Base-by-base conservation (phyloP, 371 early-diverging fungal genomes). In the Entomophthora muscae region DNA sequence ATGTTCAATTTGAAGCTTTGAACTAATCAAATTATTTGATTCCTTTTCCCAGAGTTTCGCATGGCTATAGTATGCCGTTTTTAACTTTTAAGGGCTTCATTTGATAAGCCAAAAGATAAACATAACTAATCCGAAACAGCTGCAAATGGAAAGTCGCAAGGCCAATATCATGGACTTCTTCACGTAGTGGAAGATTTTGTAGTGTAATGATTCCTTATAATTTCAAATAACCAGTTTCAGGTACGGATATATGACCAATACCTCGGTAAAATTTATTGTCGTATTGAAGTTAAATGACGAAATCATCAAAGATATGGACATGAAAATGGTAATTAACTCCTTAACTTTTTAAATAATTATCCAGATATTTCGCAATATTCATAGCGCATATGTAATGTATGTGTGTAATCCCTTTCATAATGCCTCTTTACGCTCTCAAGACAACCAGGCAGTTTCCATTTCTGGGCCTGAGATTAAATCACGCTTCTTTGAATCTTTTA, bases 231-330 rank as follows among this genome's bases (percentile, higher is more conserved):
- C 31, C 23, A 26, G 23, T 21, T 12, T 33, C 27, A 61, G 61
- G 21, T 61, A 61, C 27, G 61, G 61, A 31, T 61, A 61, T 61
- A 61, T 61, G 42, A 61, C 61, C 0, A 61, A 61, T 51, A 61
- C 33, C 7, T 32, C 31, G 31, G 27, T 61, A 7, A 61, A 61
- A 22, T 61, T 61, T 61, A 61, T 61, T 29, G 30, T 42, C 17
- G 23, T 61, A 23, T 10, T 61, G 13, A 7, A 61, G 24, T 33
- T 61, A 21, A 61, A 31, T 32, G 61, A 61, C 22, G 61, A 61
- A 33, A 42, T 61, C 42, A 61, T 61, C 13, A 61, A 61, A 33
- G 61, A 61, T 61, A 23, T 51, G 31, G 61, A 61, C 23, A 61
- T 61, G 61, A 23, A 30, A 61, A 61, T 28, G 30, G 33, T 61